phyloP scores from a whole-genome alignment of 768 basidiomycete species.

The Russula earlei region DNA sequence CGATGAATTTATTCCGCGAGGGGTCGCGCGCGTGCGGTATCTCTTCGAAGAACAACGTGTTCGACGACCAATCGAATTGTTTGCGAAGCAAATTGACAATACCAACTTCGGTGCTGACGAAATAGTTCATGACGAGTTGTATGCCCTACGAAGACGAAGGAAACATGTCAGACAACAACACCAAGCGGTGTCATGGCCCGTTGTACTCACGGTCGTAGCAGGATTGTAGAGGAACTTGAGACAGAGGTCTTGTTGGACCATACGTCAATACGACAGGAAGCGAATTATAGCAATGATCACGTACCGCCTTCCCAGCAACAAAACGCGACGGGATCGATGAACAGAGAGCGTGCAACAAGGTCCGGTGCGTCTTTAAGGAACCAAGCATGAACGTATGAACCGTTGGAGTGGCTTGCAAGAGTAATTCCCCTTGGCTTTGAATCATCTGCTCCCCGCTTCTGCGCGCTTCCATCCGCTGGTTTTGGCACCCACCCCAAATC shows the following conservation, averaged over 20 bases:
- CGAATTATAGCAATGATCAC: slow-evolving; percentile 21
- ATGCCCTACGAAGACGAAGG: slow-evolving; percentile 41
- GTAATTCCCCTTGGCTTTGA: slow-evolving; percentile 48
- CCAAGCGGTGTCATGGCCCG: neutral
- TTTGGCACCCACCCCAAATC: slow-evolving; percentile 55
- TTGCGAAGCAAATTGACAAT: slow-evolving; percentile 77
- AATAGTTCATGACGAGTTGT: slow-evolving; percentile 78
- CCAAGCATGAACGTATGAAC: slow-evolving; percentile 84
- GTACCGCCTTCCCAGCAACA: slow-evolving; percentile 91
- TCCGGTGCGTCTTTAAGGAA: slow-evolving; percentile 69
- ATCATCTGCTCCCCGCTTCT: slow-evolving; percentile 18
- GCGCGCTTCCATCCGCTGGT: slow-evolving; percentile 16
- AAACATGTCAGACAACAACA: slow-evolving; percentile 6
- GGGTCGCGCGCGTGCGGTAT: slow-evolving; percentile 72
- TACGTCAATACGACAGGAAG: neutral
- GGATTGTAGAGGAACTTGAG: slow-evolving; percentile 81
- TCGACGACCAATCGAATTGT: slow-evolving; percentile 79
- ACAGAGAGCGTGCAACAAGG: slow-evolving; percentile 67
- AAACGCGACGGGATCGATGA: slow-evolving; percentile 85
- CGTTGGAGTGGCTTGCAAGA: slow-evolving; percentile 84
- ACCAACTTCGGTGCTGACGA: slow-evolving; percentile 81
- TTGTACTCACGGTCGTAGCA: slow-evolving; percentile 46
- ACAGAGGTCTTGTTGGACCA: slow-evolving; percentile 57
- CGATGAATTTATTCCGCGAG: slow-evolving; percentile 55
- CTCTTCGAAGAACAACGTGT: slow-evolving; percentile 85